Evolutionary conservation across 208 protist genomes (phyloP).

Genomic region (Trypanosoma mega): DNA sequence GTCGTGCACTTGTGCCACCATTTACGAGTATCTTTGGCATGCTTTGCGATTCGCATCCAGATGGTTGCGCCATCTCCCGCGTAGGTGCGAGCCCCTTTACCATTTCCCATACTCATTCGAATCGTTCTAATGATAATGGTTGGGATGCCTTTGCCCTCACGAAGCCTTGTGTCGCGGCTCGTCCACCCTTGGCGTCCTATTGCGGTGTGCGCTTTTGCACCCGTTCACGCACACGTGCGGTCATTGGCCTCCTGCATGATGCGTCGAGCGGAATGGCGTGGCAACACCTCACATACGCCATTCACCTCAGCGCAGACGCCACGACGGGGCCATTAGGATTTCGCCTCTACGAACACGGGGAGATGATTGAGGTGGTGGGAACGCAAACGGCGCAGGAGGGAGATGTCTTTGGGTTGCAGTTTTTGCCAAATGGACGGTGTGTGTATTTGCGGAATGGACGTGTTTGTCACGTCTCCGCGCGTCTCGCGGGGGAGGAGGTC

Average conservation of each 20-base stretch:
- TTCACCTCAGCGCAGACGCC: not conserved
- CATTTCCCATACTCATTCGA: not conserved
- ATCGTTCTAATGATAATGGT: not conserved
- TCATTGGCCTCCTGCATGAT: not conserved
- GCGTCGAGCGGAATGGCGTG: not conserved
- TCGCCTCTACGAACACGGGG: not conserved
- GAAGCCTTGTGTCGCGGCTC: constrained; percentile 3
- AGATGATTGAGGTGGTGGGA: not conserved
- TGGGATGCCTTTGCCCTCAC: constrained; percentile 9
- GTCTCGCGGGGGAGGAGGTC: not conserved
- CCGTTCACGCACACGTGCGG: not conserved
- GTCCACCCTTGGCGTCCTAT: not conserved
- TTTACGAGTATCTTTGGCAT: constrained; percentile 10
- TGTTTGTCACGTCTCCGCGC: constrained; percentile 1
- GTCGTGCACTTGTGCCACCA: not conserved
- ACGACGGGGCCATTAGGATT: not conserved
- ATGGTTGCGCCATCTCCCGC: constrained; percentile 12
- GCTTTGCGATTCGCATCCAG: constrained; percentile 1
- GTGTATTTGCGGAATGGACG: constrained; percentile 5
- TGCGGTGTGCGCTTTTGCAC: constrained; percentile 10
- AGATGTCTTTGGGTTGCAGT: constrained; percentile 5
- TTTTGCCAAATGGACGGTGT: not conserved
- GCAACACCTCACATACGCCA: not conserved
- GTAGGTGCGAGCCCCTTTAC: not conserved
- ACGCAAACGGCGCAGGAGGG: not conserved